A percentile compares a stretch with the other conserved stretches of the same genome.
Conservation (phyloP, 2,329 filamentous ascomycete species). For the Fusarium bactridioides region DNA sequence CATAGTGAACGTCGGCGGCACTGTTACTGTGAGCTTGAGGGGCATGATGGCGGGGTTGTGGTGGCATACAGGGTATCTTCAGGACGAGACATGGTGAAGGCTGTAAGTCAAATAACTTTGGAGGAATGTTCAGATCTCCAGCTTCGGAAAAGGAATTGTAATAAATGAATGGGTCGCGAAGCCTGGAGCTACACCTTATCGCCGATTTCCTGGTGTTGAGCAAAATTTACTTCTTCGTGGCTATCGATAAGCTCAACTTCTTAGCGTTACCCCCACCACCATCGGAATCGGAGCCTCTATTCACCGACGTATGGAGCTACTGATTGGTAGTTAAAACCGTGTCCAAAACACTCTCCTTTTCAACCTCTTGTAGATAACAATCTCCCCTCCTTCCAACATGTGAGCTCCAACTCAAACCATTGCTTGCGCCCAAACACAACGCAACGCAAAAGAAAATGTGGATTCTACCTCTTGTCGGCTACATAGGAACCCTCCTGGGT, state of each 20-base stretch:
- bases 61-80: constrained; percentile 85
- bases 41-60: constrained; percentile 30
- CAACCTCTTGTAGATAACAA: constrained; percentile 9
- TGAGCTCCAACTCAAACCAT: constrained; percentile 26
- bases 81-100: constrained; percentile 84
- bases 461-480: constrained; percentile 92
- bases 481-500: constrained; percentile 84
- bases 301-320: not conserved
- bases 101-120: not conserved
- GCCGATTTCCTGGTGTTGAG: constrained; percentile 20
- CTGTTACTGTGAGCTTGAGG: constrained; percentile 55
- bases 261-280: not conserved
- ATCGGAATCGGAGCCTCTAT: not conserved
- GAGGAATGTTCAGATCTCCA: fast-evolving
- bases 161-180: not conserved
- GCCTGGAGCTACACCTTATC: constrained; percentile 9
- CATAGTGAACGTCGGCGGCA: constrained; percentile 96
- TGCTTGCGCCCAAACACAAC: constrained; percentile 17
- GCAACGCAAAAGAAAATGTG: constrained; percentile 76
- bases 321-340: constrained; percentile 39
- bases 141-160: fast-evolving
- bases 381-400: constrained; percentile 30
- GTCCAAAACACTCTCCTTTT: constrained; percentile 24
- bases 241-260: constrained; percentile 38
- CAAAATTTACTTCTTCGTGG: constrained; percentile 41